Percentiles rank a stretch among this genome's conserved stretches.
phyloP scores from a whole-genome alignment of 169 alveolate species.

The Plasmodium gonderi region DNA sequence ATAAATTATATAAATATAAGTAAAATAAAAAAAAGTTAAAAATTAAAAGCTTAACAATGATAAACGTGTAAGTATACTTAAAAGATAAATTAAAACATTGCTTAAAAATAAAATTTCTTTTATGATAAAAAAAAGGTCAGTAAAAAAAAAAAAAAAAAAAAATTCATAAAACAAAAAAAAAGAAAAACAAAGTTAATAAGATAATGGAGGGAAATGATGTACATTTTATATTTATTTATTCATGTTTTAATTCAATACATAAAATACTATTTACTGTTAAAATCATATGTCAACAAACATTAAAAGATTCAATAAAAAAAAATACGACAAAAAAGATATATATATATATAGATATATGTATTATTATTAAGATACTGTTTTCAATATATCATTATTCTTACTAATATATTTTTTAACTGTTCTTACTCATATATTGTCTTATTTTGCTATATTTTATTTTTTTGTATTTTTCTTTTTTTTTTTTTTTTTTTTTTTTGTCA shows the following conservation, averaged over 20 bases:
- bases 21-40: background rate
- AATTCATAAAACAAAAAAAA: background rate
- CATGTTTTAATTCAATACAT: background rate
- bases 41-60: background rate
- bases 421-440: background rate
- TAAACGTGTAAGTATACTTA: background rate
- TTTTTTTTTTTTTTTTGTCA: background rate
- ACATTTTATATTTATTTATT: background rate
- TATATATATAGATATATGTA: too few relatives aligned
- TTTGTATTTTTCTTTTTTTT: background rate
- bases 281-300: background rate
- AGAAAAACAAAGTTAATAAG: background rate
- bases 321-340: background rate
- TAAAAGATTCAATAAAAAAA: background rate
- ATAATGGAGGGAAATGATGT: background rate
- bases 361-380: background rate
- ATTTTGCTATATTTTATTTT: background rate
- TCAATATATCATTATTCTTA: background rate
- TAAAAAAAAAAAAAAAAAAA: background rate
- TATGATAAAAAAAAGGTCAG: background rate
- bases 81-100: conserved; percentile 18
- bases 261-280: background rate
- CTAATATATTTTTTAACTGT: background rate
- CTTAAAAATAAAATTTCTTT: background rate
- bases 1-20: conserved; percentile 8